A percentile compares a stretch with the other conserved stretches of the same genome.
Evolutionary conservation across 2,329 filamentous ascomycete species (phyloP).

Genomic region (Penicillium freii): DNA sequence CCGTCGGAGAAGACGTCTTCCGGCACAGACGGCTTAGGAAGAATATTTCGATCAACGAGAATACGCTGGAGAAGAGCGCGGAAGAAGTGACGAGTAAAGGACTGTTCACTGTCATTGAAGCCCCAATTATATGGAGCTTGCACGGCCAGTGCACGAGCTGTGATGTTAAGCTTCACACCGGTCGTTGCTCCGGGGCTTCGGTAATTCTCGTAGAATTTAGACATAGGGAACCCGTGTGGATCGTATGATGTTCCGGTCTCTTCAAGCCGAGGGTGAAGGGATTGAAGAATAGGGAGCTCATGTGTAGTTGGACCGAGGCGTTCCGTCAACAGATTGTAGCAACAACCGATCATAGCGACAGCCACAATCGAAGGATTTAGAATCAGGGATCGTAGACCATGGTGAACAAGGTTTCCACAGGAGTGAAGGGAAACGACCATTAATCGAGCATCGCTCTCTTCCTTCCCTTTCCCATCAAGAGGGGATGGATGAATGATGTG

Average conservation of each 20-base stretch:
- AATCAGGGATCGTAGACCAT: slow-evolving; percentile 80
- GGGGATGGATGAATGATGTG: slow-evolving; percentile 29
- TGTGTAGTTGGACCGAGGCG: slow-evolving; percentile 83
- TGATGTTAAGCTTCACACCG: slow-evolving; percentile 87
- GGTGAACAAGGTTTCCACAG: slow-evolving; percentile 92
- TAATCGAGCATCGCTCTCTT: slow-evolving; percentile 44
- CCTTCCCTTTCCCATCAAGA: neutral
- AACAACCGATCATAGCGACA: slow-evolving; percentile 94
- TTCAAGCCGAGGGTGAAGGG: slow-evolving; percentile 68
- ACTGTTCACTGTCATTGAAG: slow-evolving; percentile 71
- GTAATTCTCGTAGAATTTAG: slow-evolving; percentile 62
- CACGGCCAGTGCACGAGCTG: slow-evolving; percentile 95
- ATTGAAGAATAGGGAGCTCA: slow-evolving; percentile 75
- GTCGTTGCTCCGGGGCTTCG: slow-evolving; percentile 50
- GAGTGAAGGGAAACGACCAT: slow-evolving; percentile 96
- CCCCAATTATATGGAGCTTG: slow-evolving; percentile 95
- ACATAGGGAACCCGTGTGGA: slow-evolving; percentile 93
- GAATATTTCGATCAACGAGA: slow-evolving; percentile 80
- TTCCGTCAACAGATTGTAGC: slow-evolving; percentile 95
- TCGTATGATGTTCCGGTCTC: slow-evolving; percentile 70
- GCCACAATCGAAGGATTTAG: slow-evolving; percentile 80
- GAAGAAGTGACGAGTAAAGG: slow-evolving; percentile 92
- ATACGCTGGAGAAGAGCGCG: slow-evolving; percentile 86
- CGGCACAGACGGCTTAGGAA: slow-evolving; percentile 54
- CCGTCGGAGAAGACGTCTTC: slow-evolving; percentile 27